A percentile compares a stretch with the other conserved stretches of the same genome.
phyloP scores from a whole-genome alignment of 1,284 basidiomycete species.

The Mycena sp. region DNA sequence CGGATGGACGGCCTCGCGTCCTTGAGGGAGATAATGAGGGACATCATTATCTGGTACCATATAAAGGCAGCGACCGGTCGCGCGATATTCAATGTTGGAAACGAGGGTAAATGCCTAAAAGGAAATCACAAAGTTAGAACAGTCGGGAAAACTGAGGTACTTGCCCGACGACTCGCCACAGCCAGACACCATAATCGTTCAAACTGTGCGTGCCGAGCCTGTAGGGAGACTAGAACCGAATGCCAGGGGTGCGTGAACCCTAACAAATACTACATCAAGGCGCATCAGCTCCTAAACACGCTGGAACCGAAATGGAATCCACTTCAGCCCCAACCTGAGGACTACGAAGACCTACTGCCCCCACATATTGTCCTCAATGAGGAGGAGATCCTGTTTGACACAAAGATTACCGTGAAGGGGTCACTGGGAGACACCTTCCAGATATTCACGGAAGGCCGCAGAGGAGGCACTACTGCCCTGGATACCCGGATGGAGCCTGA shows the following conservation, averaged over 20 bases:
- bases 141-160: background rate
- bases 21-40: background rate
- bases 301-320: slow-evolving; percentile 24
- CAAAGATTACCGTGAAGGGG: background rate
- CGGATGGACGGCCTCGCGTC: background rate
- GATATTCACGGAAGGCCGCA: background rate
- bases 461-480: background rate
- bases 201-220: slow-evolving; percentile 9
- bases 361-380: background rate
- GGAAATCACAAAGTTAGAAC: slow-evolving; percentile 1
- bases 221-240: background rate
- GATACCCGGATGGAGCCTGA: background rate
- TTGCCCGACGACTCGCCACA: background rate
- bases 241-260: slow-evolving; percentile 3
- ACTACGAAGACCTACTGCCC: background rate
- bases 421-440: background rate
- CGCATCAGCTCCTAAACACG: background rate
- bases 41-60: slow-evolving; percentile 23
- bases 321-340: slow-evolving; percentile 11
- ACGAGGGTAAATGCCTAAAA: slow-evolving; percentile 2
- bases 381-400: background rate
- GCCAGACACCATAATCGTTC: background rate
- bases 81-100: background rate
- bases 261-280: slow-evolving; percentile 11
- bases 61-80: background rate